Percentiles rank a stretch among this genome's conserved stretches.
Conservation (phyloP, 768 basidiomycete genomes). For the Pilatotrama ljubarskyi region DNA sequence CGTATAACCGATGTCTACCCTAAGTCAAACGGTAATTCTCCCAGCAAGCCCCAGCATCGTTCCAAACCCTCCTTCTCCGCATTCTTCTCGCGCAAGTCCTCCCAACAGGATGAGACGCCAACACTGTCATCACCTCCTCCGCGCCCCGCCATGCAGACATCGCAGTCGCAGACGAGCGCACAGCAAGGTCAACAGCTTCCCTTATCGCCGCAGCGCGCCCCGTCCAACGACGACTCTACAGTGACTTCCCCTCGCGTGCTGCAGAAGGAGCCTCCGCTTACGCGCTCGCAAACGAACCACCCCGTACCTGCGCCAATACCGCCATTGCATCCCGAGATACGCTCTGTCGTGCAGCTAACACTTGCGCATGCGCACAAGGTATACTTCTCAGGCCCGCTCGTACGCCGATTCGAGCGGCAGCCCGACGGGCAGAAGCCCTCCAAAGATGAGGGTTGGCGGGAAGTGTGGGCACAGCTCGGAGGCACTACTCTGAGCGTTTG, state of each 20-base stretch:
- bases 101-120: constrained; percentile 2
- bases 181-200: not conserved
- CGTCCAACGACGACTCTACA: constrained; percentile 5
- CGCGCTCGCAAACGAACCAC: constrained; percentile 9
- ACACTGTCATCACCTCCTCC: not conserved
- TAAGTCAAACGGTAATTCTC: not conserved
- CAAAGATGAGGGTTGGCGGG: constrained; percentile 78
- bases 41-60: constrained; percentile 17
- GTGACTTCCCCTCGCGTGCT: constrained; percentile 6
- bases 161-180: not conserved
- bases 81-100: constrained; percentile 21
- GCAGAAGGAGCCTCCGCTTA: constrained; percentile 13
- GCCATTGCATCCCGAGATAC: constrained; percentile 74
- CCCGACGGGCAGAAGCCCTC: constrained; percentile 68
- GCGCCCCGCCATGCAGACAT: not conserved
- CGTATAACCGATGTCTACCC: not conserved
- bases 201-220: constrained; percentile 3
- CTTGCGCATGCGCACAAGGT: constrained; percentile 80
- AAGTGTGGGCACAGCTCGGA: constrained; percentile 88
- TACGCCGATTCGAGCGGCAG: constrained; percentile 74
- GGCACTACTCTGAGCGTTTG: constrained; percentile 89
- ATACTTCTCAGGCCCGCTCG: constrained; percentile 83
- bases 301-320: constrained; percentile 9
- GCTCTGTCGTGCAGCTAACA: constrained; percentile 73
- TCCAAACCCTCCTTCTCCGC: constrained; percentile 20